Base-by-base conservation (phyloP, 257 asterid genomes). In the Cruciata laevipes region DNA sequence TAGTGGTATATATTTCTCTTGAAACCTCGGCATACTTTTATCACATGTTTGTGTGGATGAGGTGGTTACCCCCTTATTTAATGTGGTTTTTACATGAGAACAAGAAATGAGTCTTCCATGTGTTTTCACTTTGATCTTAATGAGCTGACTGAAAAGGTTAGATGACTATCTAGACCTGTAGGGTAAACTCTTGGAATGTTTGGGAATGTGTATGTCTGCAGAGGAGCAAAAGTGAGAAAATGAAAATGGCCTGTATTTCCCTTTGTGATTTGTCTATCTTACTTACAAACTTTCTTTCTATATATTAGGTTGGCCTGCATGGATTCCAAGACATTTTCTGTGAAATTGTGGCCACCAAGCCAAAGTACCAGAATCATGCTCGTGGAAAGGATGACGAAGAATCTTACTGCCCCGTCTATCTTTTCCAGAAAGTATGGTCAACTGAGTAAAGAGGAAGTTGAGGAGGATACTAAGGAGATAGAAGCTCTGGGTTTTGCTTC, bases 301-400 rank as follows among this genome's bases (percentile, higher is more conserved):
- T 7, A 24, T 11, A 14, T 18, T 59, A 13, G 25, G 32, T 73
- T 69, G 16, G 52, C 68, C 68, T 70, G 69, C 53, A 91, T 91
- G 98, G 95, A 91, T 65, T 47, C 77, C 62, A 69, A 82, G 65
- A 68, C 78, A 24, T 33, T 66, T 61, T 77, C 91, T 7, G 74
- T 89, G 71, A 90, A 89, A 76, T 72, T 89, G 44, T 92, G 98
- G 98, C 97, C 98, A 35, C 97, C 97, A 20, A 78, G 83, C 71
- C 81, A 69, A 74, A 70, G 73, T 33, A 89, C 95, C 65, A 76
- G 98, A 74, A 80, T 77, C 66, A 82, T 83, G 83, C 96, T 92
- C 18, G 85, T 87, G 7, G 93, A 87, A 74, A 79, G 86, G 74
- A 92, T 92, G 98, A 78, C 83, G 7, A 83, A 78, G 77, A 92